A percentile compares a stretch with the other conserved stretches of the same genome.
phyloP scores from a whole-genome alignment of 306 rosid species.

The Alnus rubra region DNA sequence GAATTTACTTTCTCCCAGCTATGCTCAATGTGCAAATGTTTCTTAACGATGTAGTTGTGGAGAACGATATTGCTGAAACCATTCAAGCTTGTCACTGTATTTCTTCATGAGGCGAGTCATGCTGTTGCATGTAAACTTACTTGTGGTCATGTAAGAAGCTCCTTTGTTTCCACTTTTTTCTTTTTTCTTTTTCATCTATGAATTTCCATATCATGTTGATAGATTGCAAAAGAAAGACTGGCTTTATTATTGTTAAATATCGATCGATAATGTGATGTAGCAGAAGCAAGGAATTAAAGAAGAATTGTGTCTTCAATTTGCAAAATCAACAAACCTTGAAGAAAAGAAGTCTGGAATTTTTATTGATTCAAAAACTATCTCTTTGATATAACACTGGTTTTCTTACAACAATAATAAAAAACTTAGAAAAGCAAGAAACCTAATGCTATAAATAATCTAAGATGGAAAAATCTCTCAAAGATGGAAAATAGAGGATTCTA shows the following conservation, averaged over 20 bases:
- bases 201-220: not conserved
- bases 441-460: too few species aligned
- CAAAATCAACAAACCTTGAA: too few species aligned
- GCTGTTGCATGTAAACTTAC: constrained; percentile 66
- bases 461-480: too few species aligned
- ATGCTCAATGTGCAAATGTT: constrained; percentile 15
- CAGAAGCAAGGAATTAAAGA: too few species aligned
- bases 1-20: not conserved
- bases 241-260: not conserved
- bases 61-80: constrained; percentile 67
- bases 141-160: constrained; percentile 56
- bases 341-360: too few species aligned
- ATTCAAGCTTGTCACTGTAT: constrained; percentile 67
- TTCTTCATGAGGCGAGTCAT: constrained; percentile 75
- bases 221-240: constrained; percentile 3
- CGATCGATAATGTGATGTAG: too few species aligned
- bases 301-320: too few species aligned
- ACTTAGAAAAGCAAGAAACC: too few species aligned
- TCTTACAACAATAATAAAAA: too few species aligned
- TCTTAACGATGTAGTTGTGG: constrained; percentile 53
- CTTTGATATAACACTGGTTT: too few species aligned
- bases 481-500: too few species aligned
- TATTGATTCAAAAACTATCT: too few species aligned
- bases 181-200: not conserved
- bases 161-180: constrained; percentile 12